phyloP scores from a whole-genome alignment of 1,284 basidiomycete genomes.

The Tausonia pullulans region DNA sequence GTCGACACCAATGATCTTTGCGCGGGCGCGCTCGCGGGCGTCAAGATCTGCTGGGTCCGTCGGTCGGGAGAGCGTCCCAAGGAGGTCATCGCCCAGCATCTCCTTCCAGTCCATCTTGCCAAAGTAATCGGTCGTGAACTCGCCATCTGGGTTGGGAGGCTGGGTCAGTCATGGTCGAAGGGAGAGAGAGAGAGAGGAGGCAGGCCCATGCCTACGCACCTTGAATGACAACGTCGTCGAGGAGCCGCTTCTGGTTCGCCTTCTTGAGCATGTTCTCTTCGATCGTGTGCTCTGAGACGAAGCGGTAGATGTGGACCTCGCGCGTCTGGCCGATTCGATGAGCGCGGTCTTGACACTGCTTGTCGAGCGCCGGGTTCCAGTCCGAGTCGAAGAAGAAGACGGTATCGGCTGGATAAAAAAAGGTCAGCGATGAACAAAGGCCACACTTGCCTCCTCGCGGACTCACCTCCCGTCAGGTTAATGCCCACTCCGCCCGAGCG shows the following conservation, averaged over 20 bases:
- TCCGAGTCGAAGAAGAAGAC: slow-evolving; percentile 64
- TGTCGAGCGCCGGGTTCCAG: slow-evolving; percentile 96
- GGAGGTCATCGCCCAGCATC: slow-evolving; percentile 48
- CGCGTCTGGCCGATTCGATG: slow-evolving; percentile 80
- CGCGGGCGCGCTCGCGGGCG: slow-evolving; percentile 19
- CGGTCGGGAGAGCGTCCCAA: slow-evolving; percentile 20
- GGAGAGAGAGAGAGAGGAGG: not conserved
- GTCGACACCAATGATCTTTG: not conserved
- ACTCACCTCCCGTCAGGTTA: slow-evolving; percentile 39
- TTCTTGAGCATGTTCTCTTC: slow-evolving; percentile 95
- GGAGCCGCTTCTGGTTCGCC: slow-evolving; percentile 85
- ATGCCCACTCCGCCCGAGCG: slow-evolving; percentile 92
- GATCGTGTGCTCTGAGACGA: slow-evolving; percentile 83
- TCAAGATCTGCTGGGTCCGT: not conserved
- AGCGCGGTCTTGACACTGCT: slow-evolving; percentile 86
- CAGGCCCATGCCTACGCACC: not conserved
- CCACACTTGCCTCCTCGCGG: too few species aligned
- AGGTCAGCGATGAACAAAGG: slow-evolving; percentile 51
- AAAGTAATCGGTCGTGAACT: slow-evolving; percentile 54
- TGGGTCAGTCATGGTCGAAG: not conserved
- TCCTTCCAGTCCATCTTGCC: slow-evolving; percentile 66
- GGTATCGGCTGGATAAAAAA: slow-evolving; percentile 54
- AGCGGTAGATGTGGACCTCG: slow-evolving; percentile 93
- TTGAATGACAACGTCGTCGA: slow-evolving; percentile 78
- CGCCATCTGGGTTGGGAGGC: slow-evolving; percentile 53